These are phyloP conservation scores for Syncephalastrum monosporum DNA, from an alignment of 371 early-diverging fungal species.

Conservation along the genomic window DNA sequence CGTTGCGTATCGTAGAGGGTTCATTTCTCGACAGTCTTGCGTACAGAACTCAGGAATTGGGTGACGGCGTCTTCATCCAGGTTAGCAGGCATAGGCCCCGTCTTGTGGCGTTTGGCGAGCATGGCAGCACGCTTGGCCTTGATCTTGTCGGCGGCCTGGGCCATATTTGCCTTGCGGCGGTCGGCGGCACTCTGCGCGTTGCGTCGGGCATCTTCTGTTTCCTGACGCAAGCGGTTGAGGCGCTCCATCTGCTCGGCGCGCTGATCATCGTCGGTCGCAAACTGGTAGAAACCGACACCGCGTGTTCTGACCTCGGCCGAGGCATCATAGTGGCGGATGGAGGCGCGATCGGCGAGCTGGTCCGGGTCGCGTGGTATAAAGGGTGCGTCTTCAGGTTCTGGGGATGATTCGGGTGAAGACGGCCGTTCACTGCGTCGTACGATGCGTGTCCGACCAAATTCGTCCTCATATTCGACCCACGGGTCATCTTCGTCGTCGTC, in stretches of 20 bases:
- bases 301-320: conserved; percentile 64
- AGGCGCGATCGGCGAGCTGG: conserved; percentile 25
- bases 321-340: conserved; percentile 55
- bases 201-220: conserved; percentile 47
- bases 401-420: conserved; percentile 15
- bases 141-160: conserved; percentile 47
- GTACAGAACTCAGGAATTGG: too few species aligned
- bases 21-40: too few species aligned
- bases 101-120: conserved; percentile 24
- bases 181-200: conserved; percentile 37
- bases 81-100: too few species aligned
- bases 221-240: conserved; percentile 57
- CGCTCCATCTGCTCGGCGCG: conserved; percentile 66
- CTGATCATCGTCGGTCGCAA: conserved; percentile 69
- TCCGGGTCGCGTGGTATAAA: conserved; percentile 9
- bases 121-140: conserved; percentile 33
- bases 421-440: conserved; percentile 67
- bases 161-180: conserved; percentile 49
- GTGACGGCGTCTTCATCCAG: too few species aligned
- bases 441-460: conserved; percentile 77
- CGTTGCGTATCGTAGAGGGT: too few species aligned
- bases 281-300: conserved; percentile 76
- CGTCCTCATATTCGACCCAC: conserved; percentile 80
- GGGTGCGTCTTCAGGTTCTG: conserved; percentile 3
- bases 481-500: conserved; percentile 57